Evolutionary conservation across 345 rosid species (phyloP).

Genomic region (Brassica cretica): DNA sequence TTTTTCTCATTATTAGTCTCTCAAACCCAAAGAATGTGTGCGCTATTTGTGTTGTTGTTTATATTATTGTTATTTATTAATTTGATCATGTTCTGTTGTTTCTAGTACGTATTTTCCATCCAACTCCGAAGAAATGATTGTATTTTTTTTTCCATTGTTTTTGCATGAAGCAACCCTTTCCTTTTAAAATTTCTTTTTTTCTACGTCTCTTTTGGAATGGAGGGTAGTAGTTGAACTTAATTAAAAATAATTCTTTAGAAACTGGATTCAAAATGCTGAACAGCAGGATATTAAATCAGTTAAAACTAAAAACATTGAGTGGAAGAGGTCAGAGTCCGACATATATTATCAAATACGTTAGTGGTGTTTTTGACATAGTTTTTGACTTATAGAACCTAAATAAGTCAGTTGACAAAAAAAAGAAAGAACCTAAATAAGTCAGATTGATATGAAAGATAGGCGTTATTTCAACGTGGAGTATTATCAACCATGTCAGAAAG

Average conservation of each 20-base stretch:
- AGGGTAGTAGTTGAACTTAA: not conserved
- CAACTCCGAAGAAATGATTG: not conserved
- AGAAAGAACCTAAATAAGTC: not conserved
- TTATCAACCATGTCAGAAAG: constrained; percentile 31
- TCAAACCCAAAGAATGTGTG: not conserved
- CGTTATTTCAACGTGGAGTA: constrained; percentile 34
- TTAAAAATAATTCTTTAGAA: no score
- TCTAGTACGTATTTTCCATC: not conserved
- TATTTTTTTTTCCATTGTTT: not conserved
- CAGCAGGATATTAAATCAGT: not conserved
- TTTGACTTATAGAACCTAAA: not conserved
- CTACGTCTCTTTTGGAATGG: not conserved
- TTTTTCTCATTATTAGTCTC: not conserved
- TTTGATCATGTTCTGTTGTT: constrained; percentile 9
- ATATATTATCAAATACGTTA: not conserved
- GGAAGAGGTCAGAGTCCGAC: constrained; percentile 9
- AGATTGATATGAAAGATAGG: constrained; percentile 16
- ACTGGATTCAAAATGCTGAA: not conserved
- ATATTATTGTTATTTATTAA: constrained; percentile 21
- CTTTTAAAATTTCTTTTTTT: not conserved
- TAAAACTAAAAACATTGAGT: not conserved
- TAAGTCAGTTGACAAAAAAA: not conserved
- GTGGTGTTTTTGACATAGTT: constrained; percentile 7
- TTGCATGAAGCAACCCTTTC: not conserved
- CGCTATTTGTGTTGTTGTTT: constrained; percentile 16